Percentiles rank a stretch among this genome's conserved stretches.
Conservation (phyloP, 2,329 filamentous ascomycete species). For the Emmonsiellopsis sp. region DNA sequence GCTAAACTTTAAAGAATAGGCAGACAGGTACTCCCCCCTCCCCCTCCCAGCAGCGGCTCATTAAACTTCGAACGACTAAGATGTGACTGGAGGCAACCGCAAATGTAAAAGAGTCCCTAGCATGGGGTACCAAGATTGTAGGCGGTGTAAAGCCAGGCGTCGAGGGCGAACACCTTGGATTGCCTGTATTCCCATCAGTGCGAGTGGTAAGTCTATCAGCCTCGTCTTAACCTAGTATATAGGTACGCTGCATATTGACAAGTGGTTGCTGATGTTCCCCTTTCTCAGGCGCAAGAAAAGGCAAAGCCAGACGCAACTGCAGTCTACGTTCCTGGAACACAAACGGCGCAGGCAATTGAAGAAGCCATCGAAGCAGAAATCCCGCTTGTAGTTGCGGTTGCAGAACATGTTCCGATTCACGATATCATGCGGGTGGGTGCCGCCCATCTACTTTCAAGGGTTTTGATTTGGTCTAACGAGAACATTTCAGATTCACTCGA, state of each 20-base stretch:
- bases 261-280: background rate
- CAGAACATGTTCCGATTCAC: constrained; percentile 70
- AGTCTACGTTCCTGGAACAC: constrained; percentile 69
- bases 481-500: constrained; percentile 50
- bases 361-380: constrained; percentile 73
- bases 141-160: constrained; percentile 66
- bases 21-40: constrained; percentile 22
- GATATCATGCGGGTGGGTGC: constrained; percentile 59
- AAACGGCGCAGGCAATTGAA: constrained; percentile 63
- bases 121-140: constrained; percentile 71
- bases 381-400: constrained; percentile 66
- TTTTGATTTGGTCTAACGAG: constrained; percentile 6
- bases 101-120: constrained; percentile 66
- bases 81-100: constrained; percentile 49
- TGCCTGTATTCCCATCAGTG: constrained; percentile 62
- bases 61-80: background rate
- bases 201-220: constrained; percentile 35
- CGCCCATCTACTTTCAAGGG: background rate
- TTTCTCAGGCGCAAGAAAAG: constrained; percentile 52
- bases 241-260: background rate
- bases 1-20: constrained; percentile 16
- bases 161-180: constrained; percentile 60
- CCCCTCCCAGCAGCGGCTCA: constrained; percentile 6
- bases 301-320: constrained; percentile 68
- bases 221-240: background rate